Base-by-base conservation (phyloP, 1,284 basidiomycete genomes). In the Puccinia triticina region DNA sequence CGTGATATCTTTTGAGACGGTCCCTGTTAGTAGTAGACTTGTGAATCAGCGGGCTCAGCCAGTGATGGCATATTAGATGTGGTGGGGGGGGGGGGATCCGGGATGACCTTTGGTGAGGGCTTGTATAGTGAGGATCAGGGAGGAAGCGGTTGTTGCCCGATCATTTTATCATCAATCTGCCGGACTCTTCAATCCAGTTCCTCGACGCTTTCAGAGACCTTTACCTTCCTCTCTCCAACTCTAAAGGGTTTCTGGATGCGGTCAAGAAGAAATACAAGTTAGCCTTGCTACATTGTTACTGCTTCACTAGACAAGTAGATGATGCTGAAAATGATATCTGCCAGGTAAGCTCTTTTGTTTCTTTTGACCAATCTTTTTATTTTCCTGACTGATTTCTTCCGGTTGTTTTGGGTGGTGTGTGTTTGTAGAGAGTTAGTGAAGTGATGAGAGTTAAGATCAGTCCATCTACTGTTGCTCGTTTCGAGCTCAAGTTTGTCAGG, bases 131-230 rank as follows among this genome's bases (percentile, higher is more conserved):
- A n/a, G n/a, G n/a, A n/a, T n/a, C n/a, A n/a, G n/a, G n/a, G n/a
- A n/a, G n/a, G n/a, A n/a, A n/a, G n/a, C n/a, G n/a, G n/a, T n/a
- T n/a, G n/a, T 88, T 90, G 48, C 91, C 96, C 84, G 89, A 91
- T 32, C 96, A 98, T 87, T 97, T 94, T 86, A 92, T 98, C 29
- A 97, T 99, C 95, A 99, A 99, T 87, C 89, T 99, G 32, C 97
- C 97, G 2, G 95, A 94, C 83, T 92, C 92, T 37, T 96, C 96
- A 0, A 91, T 98, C 83, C 90, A 91, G 75, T 98, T 99, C 88
- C 89, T 99, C 80, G 93, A 94, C 85, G 93, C 93, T 0, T 98
- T 93, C 88, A 90, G 90, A 0, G 95, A 94, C 0, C 88, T 93
- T 84, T 89, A 93, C 86, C 88, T 88, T 55, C 86, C 86, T 55